Percentiles rank a stretch among this genome's conserved stretches.
Conservation (phyloP, 73 alveolate genomes). For the Vitrella brassicaformis region DNA sequence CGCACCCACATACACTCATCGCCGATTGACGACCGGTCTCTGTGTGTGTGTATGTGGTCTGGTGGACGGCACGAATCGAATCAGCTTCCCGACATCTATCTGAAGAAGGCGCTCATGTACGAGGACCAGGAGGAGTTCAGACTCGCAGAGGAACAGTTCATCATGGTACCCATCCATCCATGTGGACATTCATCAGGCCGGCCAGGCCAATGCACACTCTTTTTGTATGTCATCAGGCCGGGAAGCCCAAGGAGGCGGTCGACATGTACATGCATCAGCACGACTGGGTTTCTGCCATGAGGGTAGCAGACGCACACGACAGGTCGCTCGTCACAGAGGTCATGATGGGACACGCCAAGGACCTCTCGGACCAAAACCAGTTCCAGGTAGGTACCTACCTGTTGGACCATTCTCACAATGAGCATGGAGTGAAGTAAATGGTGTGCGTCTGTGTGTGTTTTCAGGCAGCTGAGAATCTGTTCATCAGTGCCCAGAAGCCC, state of each 20-base stretch:
- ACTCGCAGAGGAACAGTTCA: conserved; percentile 19
- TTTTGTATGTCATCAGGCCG: too few relatives aligned
- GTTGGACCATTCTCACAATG: not conserved
- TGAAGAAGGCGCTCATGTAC: not conserved
- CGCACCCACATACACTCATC: too few relatives aligned
- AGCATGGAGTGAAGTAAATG: not conserved
- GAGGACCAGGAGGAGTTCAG: conserved; percentile 3
- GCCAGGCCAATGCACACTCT: too few relatives aligned
- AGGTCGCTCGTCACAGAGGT: conserved; percentile 74
- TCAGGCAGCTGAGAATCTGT: conserved; percentile 33
- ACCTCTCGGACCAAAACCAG: conserved; percentile 18
- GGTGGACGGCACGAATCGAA: not conserved
- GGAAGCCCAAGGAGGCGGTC: conserved; percentile 97
- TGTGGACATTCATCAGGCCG: too few relatives aligned
- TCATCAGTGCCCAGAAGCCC: conserved; percentile 33
- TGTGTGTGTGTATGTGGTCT: too few relatives aligned
- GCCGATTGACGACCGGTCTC: too few relatives aligned
- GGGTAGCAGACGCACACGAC: conserved; percentile 88
- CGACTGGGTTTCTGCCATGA: conserved; percentile 95
- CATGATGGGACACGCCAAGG: conserved; percentile 8
- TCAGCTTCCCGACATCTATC: not conserved
- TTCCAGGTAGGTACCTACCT: conserved; percentile 4
- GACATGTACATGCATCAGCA: conserved; percentile 95
- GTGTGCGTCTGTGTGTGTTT: not conserved
- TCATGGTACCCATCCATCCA: not conserved